Conservation (phyloP, 2,329 filamentous ascomycete species). For the Aulographum hederae region DNA sequence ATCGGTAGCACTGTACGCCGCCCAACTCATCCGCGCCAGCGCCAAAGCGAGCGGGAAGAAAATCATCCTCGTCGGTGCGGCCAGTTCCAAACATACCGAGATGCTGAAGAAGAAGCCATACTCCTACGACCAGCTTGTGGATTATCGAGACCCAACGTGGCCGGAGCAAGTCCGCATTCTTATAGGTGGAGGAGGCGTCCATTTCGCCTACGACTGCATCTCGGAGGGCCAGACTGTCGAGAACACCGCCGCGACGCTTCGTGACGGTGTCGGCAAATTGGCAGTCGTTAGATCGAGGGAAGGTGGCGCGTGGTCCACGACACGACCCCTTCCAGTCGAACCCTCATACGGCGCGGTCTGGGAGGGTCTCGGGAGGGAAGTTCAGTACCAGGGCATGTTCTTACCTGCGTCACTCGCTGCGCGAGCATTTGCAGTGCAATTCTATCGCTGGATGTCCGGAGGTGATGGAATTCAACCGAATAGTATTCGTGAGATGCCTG, state of each 20-base stretch:
- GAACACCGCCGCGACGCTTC: constrained; percentile 12
- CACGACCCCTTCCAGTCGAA: constrained; percentile 13
- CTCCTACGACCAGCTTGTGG: constrained; percentile 19
- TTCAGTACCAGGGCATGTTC: constrained; percentile 18
- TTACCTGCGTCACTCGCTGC: constrained; percentile 10
- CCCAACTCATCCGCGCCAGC: constrained; percentile 13
- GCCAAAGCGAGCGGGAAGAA: constrained; percentile 7
- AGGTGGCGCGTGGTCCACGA: constrained; percentile 12
- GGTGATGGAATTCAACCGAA: constrained; percentile 11
- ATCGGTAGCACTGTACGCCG: constrained; percentile 16
- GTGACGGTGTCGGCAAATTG: constrained; percentile 8
- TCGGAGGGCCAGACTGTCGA: constrained; percentile 21
- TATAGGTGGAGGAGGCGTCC: constrained; percentile 12
- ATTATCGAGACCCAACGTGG: constrained; percentile 20
- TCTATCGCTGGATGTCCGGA: constrained; percentile 17
- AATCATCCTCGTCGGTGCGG: constrained; percentile 11
- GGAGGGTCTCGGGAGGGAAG: constrained; percentile 22
- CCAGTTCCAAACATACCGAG: constrained; percentile 10
- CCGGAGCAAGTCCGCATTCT: constrained; percentile 11
- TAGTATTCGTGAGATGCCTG: constrained; percentile 12
- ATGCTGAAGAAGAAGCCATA: constrained; percentile 17
- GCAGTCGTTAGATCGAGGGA: constrained; percentile 14
- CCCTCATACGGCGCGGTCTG: constrained; percentile 24
- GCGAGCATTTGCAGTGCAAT: constrained; percentile 13
- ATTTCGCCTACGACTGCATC: constrained; percentile 22